phyloP scores from a whole-genome alignment of 305 asterid genomes.

The Fraxinus platypoda region DNA sequence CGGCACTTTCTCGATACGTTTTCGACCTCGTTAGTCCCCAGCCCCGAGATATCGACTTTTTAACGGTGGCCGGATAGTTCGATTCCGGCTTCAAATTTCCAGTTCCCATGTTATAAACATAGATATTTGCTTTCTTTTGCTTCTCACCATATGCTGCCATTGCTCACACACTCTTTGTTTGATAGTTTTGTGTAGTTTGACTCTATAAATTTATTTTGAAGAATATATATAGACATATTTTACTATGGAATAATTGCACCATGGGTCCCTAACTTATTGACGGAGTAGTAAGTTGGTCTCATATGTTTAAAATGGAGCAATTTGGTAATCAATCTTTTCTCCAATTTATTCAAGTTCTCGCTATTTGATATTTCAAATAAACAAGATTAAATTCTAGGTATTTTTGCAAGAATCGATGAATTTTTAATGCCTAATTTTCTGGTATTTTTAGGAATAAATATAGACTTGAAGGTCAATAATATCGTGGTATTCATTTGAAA shows the following conservation, averaged over 20 bases:
- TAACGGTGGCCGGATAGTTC: slow-evolving; percentile 17
- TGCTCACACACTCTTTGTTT: background rate
- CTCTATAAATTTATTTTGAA: background rate
- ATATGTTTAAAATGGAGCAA: background rate
- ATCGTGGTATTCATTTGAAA: background rate
- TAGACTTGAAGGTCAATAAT: background rate
- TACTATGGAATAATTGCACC: background rate
- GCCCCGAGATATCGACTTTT: slow-evolving; percentile 28
- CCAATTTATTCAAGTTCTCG: background rate
- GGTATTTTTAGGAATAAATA: background rate
- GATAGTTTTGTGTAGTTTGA: background rate
- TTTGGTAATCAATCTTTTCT: background rate
- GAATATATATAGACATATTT: background rate
- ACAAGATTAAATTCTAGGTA: background rate
- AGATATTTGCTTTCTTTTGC: slow-evolving; percentile 42
- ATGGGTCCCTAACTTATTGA: background rate
- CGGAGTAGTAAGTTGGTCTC: background rate
- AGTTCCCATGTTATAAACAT: slow-evolving; percentile 44
- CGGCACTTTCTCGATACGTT: slow-evolving; percentile 39
- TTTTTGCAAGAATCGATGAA: background rate
- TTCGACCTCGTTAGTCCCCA: slow-evolving; percentile 59
- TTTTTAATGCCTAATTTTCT: background rate
- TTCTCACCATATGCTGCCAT: slow-evolving; percentile 33
- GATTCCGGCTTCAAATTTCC: slow-evolving; percentile 18
- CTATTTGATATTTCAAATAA: background rate